Evolutionary conservation across 345 rosid genomes (phyloP).

Genomic region (Eucalyptus lansdowneana): DNA sequence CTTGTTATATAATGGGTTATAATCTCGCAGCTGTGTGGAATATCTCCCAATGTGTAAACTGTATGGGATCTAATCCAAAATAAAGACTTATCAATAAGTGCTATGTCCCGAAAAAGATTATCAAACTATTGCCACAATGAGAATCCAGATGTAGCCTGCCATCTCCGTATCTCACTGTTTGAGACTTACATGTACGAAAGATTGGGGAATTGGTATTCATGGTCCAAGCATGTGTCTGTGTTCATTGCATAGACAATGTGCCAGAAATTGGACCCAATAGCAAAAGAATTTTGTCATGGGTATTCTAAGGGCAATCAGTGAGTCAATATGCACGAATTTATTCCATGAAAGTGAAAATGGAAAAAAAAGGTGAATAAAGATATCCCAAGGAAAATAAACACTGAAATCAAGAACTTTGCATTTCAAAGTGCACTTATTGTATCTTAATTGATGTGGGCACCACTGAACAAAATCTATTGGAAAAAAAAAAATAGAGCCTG

Average conservation of each 20-base stretch:
- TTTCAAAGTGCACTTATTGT: neutral
- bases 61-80: neutral
- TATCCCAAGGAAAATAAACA: neutral
- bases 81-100: neutral
- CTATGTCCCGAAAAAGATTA: neutral
- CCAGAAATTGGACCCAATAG: neutral
- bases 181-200: neutral
- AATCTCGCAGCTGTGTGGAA: too few relatives aligned
- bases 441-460: neutral
- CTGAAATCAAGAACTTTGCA: neutral
- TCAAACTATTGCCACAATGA: neutral
- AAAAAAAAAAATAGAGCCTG: neutral
- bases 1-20: neutral
- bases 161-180: neutral
- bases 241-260: neutral
- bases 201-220: neutral
- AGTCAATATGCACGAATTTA: neutral
- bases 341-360: neutral
- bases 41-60: too few relatives aligned
- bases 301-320: neutral
- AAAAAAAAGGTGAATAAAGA: neutral
- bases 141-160: neutral
- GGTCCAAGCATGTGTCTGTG: neutral
- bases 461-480: neutral
- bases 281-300: neutral